Base-by-base conservation (phyloP, 192 early-diverging fungal species). In the Linnemannia hyalina region DNA sequence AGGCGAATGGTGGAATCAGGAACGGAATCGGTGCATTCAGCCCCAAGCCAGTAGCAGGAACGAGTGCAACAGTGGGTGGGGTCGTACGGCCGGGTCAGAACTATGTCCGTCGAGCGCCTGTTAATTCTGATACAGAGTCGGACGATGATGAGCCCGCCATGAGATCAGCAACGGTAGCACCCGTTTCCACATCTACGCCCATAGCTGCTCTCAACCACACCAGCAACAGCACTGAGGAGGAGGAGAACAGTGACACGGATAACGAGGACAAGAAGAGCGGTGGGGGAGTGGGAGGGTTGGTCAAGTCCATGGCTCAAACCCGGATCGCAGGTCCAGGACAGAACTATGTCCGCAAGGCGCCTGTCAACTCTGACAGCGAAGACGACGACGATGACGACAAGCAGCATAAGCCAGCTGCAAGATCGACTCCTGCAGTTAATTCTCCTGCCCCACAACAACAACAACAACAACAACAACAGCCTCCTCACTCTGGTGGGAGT, bases 261-360 rank as follows among this genome's bases (percentile, higher is more conserved):
- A 18, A 65, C 15, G 60, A 74, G 0, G 68, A 42, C 15, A 75
- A 81, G 52, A 74, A 75, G 18, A 52, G 18, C 23, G 38, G 60
- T 26, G 10, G 38, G 6, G 42, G 40, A 9, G 22, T 73, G 5
- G 75, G 26, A 47, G 47, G n/a, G 22, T 41, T 83, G 23, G 63
- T 42, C 26, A 40, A 26, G 1, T 32, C 84, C 20, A 63, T 81
- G 42, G 78, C 44, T 18, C 63, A 73, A 42, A 38, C 65, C 0
- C 75, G 75, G 16, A 70, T 75, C 42, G 47, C 75, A 47, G 71
- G 75, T 26, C 84, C 84, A 5, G 84, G 84, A 32, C 79, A 85
- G 44, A 85, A 81, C 63, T 86, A 86, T 68, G 76, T 81, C 47
- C 84, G 84, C 41, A 86, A 78, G 76, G 49, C 78, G 4, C 84